phyloP scores from a whole-genome alignment of 805 yeast genomes.

The Lipomyces sp. region DNA sequence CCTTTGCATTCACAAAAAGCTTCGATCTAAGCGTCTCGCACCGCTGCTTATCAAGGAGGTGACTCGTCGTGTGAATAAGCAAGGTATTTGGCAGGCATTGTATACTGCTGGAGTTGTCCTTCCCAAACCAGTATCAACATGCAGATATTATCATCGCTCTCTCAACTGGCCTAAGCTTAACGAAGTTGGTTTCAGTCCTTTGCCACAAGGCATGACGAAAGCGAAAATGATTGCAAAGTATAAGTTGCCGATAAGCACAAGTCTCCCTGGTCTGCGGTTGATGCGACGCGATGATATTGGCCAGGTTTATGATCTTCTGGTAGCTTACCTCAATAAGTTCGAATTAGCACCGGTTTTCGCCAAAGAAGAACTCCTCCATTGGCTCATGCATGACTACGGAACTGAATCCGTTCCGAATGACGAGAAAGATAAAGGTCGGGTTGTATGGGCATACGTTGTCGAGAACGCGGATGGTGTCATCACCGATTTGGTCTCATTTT shows the following conservation, averaged over 20 bases:
- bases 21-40: constrained; percentile 90
- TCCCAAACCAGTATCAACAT: constrained; percentile 89
- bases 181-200: constrained; percentile 86
- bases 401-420: constrained; percentile 49
- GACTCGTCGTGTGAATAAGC: constrained; percentile 85
- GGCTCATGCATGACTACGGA: constrained; percentile 58
- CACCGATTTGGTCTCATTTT: constrained; percentile 89
- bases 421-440: constrained; percentile 51
- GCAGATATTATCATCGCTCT: constrained; percentile 93
- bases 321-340: constrained; percentile 66
- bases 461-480: constrained; percentile 60
- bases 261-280: constrained; percentile 59
- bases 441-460: constrained; percentile 79
- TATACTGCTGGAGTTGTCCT: constrained; percentile 90
- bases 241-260: constrained; percentile 58
- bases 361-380: constrained; percentile 75
- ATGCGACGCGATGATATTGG: constrained; percentile 67
- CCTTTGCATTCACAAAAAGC: constrained; percentile 89
- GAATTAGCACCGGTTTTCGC: constrained; percentile 73
- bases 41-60: constrained; percentile 93
- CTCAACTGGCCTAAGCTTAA: constrained; percentile 86
- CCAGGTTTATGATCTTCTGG: constrained; percentile 63
- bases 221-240: constrained; percentile 67
- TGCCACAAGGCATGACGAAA: constrained; percentile 73
- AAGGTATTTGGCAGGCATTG: constrained; percentile 91